Conservation (phyloP, 2,329 filamentous ascomycete species). For the Penicillium crustosum region DNA sequence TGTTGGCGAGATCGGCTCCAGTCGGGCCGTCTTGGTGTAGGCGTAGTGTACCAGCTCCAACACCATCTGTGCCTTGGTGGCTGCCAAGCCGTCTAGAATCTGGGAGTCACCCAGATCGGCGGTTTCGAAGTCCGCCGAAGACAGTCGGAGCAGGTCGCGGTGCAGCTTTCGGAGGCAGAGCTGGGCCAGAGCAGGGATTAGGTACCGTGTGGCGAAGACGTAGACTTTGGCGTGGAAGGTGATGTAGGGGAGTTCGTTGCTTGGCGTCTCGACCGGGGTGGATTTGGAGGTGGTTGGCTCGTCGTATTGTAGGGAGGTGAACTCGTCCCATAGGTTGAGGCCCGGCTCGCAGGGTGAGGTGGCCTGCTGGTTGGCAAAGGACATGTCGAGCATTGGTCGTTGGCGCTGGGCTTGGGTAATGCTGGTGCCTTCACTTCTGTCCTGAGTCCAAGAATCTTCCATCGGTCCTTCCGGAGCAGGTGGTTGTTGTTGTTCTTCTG, state of each 20-base stretch:
- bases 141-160: slow-evolving; percentile 35
- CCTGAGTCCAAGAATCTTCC: slow-evolving; percentile 11
- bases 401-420: slow-evolving; percentile 2
- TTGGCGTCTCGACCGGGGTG: slow-evolving; percentile 9
- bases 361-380: slow-evolving; percentile 38
- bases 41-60: slow-evolving; percentile 42
- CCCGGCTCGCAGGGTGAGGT: slow-evolving; percentile 32
- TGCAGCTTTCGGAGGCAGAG: slow-evolving; percentile 44
- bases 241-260: slow-evolving; percentile 37
- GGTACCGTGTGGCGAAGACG: slow-evolving; percentile 44
- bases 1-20: slow-evolving; percentile 40
- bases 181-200: slow-evolving; percentile 42
- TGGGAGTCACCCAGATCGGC: slow-evolving; percentile 19
- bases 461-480: not conserved
- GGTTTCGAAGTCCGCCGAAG: slow-evolving; percentile 23
- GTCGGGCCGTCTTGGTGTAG: slow-evolving; percentile 41
- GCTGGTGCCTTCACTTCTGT: not conserved
- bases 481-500: not conserved
- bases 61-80: slow-evolving; percentile 35
- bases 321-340: slow-evolving; percentile 42
- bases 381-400: slow-evolving; percentile 36
- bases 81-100: slow-evolving; percentile 25
- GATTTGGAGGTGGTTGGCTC: slow-evolving; percentile 15
- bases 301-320: slow-evolving; percentile 38
- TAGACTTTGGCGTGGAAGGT: slow-evolving; percentile 48